Conservation (phyloP, 805 yeast genomes). For the Ogataea naganishii region DNA sequence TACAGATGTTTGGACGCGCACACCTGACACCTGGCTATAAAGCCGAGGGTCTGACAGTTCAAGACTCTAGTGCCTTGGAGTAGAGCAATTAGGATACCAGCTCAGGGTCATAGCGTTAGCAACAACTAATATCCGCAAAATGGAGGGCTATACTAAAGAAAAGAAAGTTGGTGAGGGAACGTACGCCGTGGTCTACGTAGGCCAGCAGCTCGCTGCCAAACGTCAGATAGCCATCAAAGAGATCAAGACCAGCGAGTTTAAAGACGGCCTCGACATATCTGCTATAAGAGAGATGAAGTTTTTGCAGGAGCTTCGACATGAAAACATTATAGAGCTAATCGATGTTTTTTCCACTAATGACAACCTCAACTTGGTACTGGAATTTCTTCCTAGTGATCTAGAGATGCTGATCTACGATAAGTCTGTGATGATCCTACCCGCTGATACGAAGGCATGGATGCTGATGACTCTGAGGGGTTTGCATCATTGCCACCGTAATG, state of each 20-base stretch:
- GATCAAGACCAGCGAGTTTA: slow-evolving; percentile 88
- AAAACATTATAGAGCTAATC: slow-evolving; percentile 76
- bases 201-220: slow-evolving; percentile 47
- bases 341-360: slow-evolving; percentile 72
- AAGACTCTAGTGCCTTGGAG: no score
- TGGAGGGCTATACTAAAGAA: slow-evolving; percentile 36
- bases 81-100: no score
- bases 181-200: slow-evolving; percentile 91
- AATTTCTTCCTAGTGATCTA: slow-evolving; percentile 85
- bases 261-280: slow-evolving; percentile 96
- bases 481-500: slow-evolving; percentile 91
- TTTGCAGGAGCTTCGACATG: slow-evolving; percentile 70
- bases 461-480: slow-evolving; percentile 91
- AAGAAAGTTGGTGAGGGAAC: slow-evolving; percentile 98
- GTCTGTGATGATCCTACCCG: slow-evolving; percentile 64
- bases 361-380: slow-evolving; percentile 79
- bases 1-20: no score
- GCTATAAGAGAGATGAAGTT: slow-evolving; percentile 92
- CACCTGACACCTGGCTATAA: no score
- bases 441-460: slow-evolving; percentile 90
- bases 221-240: slow-evolving; percentile 85
- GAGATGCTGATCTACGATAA: slow-evolving; percentile 84
- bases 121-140: no score
- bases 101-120: no score
- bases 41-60: no score